Evolutionary conservation across 2,329 filamentous ascomycete genomes (phyloP).

Genomic region (Pseudocercospora crystallina): DNA sequence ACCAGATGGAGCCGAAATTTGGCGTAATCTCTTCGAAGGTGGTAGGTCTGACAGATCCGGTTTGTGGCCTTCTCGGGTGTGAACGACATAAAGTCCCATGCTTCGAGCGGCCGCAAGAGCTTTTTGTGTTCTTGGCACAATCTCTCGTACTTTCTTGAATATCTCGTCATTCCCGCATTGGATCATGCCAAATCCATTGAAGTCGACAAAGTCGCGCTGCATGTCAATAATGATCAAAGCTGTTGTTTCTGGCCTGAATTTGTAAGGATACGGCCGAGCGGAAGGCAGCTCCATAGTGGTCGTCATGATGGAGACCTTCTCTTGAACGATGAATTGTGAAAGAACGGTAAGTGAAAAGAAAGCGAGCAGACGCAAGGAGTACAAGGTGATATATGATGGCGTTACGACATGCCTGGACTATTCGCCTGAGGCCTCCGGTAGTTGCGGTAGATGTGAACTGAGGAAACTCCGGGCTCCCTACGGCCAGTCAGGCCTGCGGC

Average conservation of each 20-base stretch:
- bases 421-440: too few species aligned
- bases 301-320: conserved; percentile 1
- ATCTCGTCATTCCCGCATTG: conserved; percentile 44
- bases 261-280: conserved; percentile 49
- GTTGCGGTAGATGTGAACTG: too few species aligned
- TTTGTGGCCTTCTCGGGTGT: conserved; percentile 52
- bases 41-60: conserved; percentile 56
- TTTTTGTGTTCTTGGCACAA: conserved; percentile 30
- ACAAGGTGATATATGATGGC: too few species aligned
- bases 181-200: conserved; percentile 53
- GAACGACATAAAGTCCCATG: conserved; percentile 48
- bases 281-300: conserved; percentile 34
- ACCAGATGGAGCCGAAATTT: conserved; percentile 47
- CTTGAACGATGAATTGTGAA: not conserved
- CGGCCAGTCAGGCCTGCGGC: not conserved
- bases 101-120: conserved; percentile 45
- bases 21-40: conserved; percentile 51
- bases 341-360: too few species aligned
- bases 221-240: conserved; percentile 55
- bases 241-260: conserved; percentile 47
- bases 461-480: too few species aligned
- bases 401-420: too few species aligned
- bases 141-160: conserved; percentile 28
- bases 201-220: conserved; percentile 54
- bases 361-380: too few species aligned